Base-by-base conservation (phyloP, 257 asterid genomes). In the Salvia rosmarinus region DNA sequence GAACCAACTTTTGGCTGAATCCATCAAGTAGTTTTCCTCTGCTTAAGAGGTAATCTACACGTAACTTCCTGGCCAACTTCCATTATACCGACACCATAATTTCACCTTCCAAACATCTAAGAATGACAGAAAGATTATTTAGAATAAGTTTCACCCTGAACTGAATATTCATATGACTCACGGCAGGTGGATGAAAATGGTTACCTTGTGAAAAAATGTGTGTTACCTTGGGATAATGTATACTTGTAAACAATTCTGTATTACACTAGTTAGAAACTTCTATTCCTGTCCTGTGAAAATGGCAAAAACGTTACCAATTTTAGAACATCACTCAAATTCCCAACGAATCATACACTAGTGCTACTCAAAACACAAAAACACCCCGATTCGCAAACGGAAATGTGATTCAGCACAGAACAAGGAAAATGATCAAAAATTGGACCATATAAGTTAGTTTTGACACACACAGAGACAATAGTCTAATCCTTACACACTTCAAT, bases 1-100 rank as follows among this genome's bases (percentile, higher is more conserved):
- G 55, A 89, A 79, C 98, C 98, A 94, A 81, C 96, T 87, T 80
- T 82, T 86, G 6, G 97, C 91, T 60, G 97, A 85, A 80, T 86
- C 97, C 98, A 94, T 94, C 50, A 74, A 80, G 71, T 72, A 52
- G 42, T 52, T 75, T 65, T 61, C 84, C 79, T 78, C 84, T 68
- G 66, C 62, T 74, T 81, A 70, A 61, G 84, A 83, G 84, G 80
- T 52, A 50, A 60, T 54, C 19, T 60, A 51, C 69, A 64, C 46
- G 49, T 44, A 61, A 12, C 75, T 77, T 76, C 74, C 57, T 35
- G 13, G 51, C 69, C 71, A 74, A 66, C 56, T 64, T 67, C 88
- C 92, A 82, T 87, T 30, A 75, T 80, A 47, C 12, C 37, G 49
- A 68, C 70, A 62, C 52, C 72, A 76, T 59, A 70, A 79, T 75